Evolutionary conservation across 225 moss, liverwort and hornwort genomes (phyloP), one percentile per base, ranked within the genome.

Genomic region (Asterella californica): DNA sequence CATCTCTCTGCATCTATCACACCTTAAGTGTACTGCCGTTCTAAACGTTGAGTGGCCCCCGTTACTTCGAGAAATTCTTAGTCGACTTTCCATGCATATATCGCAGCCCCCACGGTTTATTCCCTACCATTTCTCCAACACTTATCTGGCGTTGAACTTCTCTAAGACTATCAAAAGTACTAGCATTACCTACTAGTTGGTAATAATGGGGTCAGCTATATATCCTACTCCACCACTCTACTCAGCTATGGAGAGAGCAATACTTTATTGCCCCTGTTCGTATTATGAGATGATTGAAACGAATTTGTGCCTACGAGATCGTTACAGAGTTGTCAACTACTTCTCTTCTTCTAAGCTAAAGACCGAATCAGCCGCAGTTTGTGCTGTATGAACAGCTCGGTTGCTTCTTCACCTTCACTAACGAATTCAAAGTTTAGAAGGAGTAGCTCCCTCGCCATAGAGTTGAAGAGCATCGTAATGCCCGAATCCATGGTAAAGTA

Each of bases 391-490:
- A 29, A 77, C 47, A 77, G 60, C 34, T 30, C 0, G 57, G 75
- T 57, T 76, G 45, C 48, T 63, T 47, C 72, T 19, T 33, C 72
- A 30, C 57, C 54, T 77, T 25, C 49, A 42, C 65, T 75, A 65
- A 73, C 27, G 17, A 9, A 25, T 52, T 85, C 83, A 88, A 36
- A 88, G 85, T 68, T 85, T 88, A 18, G 87, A 88, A 81, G 84
- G 32, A 66, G 85, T 80, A 45, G 61, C 47, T n/a, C 60, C 50
- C 30, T 83, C 85, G 64, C 76, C 65, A 27, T 83, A 92, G 74
- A 99, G 88, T 87, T 99, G 95, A 76, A 99, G 76, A 48, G 99
- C 99, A 74, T 95, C 95, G 48, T 99, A 99, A 71, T 99, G 99
- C 77, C 99, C 95, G 85, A 91, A 99, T 52, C 99, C 99, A 84